Evolutionary conservation across 2,329 filamentous ascomycete species (phyloP).

Genomic region (Fusarium marasasianum): DNA sequence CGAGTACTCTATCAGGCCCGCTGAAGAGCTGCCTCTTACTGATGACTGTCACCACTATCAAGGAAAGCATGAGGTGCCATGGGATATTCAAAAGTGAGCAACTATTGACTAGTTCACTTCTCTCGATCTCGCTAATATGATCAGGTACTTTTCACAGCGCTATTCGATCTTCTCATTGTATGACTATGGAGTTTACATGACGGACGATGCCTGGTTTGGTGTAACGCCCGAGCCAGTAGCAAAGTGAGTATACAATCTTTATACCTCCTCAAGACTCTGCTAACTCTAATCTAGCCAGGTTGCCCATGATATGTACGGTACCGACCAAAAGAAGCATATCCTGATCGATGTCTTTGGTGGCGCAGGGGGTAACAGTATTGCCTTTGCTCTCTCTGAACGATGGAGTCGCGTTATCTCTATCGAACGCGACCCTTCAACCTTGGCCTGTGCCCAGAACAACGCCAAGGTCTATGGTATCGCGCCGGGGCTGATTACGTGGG

Average conservation of each 20-base stretch:
- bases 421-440: constrained; percentile 81
- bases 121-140: not conserved
- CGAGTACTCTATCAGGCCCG: constrained; percentile 51
- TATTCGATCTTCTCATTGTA: constrained; percentile 89
- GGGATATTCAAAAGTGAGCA: constrained; percentile 82
- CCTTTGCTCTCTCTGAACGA: constrained; percentile 82
- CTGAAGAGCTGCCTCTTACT: constrained; percentile 61
- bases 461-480: constrained; percentile 84
- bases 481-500: constrained; percentile 79
- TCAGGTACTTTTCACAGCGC: constrained; percentile 89
- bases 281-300: constrained; percentile 67
- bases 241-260: constrained; percentile 61
- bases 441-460: constrained; percentile 93
- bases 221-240: constrained; percentile 95
- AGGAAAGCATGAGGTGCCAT: constrained; percentile 75
- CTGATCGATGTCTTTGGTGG: constrained; percentile 92
- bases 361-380: constrained; percentile 92
- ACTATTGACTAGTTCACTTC: not conserved
- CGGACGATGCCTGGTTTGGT: constrained; percentile 94
- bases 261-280: not conserved
- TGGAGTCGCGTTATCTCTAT: constrained; percentile 90
- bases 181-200: constrained; percentile 88
- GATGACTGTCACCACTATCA: constrained; percentile 80
- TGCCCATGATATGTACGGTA: constrained; percentile 73
- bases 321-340: constrained; percentile 65